Conservation (phyloP, 768 basidiomycete genomes). For the Phanerodontia chrysosporium region DNA sequence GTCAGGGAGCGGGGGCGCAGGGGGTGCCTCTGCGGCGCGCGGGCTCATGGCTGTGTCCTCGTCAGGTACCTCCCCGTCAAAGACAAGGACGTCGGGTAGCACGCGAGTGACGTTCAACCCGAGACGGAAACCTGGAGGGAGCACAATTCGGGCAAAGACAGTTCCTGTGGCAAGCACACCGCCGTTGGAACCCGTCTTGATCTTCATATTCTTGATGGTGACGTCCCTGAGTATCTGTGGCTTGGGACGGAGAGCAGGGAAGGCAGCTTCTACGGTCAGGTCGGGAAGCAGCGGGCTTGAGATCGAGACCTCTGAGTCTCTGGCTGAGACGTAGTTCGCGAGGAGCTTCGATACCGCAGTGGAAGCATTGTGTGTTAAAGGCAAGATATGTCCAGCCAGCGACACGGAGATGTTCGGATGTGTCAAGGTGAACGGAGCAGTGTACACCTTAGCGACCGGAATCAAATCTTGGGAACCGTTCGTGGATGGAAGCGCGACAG, state of each 20-base stretch:
- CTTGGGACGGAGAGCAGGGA: constrained; percentile 61
- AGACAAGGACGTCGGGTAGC: constrained; percentile 74
- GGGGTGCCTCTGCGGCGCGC: constrained; percentile 24
- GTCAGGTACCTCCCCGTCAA: constrained; percentile 62
- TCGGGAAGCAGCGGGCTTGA: constrained; percentile 51
- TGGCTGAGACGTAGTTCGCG: constrained; percentile 57
- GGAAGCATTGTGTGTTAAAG: constrained; percentile 31
- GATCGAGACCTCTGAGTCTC: constrained; percentile 54
- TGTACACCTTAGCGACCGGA: constrained; percentile 51
- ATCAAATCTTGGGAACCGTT: constrained; percentile 23
- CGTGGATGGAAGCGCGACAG: constrained; percentile 43
- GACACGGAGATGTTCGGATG: constrained; percentile 64
- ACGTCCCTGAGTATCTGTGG: constrained; percentile 69
- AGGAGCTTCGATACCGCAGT: constrained; percentile 55
- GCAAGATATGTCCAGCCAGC: constrained; percentile 53
- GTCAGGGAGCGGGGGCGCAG: constrained; percentile 50
- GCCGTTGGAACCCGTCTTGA: constrained; percentile 37
- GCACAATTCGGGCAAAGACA: constrained; percentile 58
- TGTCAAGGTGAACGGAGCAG: constrained; percentile 54
- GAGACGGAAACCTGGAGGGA: constrained; percentile 67
- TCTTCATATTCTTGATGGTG: constrained; percentile 72
- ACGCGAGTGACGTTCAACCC: constrained; percentile 59
- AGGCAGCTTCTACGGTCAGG: constrained; percentile 41
- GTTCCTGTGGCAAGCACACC: constrained; percentile 65
- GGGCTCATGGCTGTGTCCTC: constrained; percentile 8